Evolutionary conservation across 2,329 filamentous ascomycete genomes (phyloP).

Genomic region (Mollisiaceae sp.): DNA sequence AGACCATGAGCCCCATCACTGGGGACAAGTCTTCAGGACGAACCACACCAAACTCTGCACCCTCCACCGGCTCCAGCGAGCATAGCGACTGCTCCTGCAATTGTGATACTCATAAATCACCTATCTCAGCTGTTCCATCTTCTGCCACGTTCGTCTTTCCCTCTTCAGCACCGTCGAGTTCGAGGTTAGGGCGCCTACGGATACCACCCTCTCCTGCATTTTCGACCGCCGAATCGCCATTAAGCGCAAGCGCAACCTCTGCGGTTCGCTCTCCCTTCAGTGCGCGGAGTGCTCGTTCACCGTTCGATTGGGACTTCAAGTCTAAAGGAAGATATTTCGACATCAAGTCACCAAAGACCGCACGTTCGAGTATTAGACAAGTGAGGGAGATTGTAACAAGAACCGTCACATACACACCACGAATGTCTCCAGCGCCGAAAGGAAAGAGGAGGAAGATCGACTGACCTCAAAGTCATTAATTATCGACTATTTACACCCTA

Average conservation of each 20-base stretch:
- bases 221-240: slow-evolving; percentile 71
- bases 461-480: slow-evolving; percentile 37
- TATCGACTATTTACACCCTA: neutral
- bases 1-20: slow-evolving; percentile 61
- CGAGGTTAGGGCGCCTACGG: slow-evolving; percentile 64
- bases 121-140: slow-evolving; percentile 64
- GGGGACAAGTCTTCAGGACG: slow-evolving; percentile 46
- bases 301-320: slow-evolving; percentile 79
- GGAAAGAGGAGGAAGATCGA: slow-evolving; percentile 86
- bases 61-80: slow-evolving; percentile 49
- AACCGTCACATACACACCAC: slow-evolving; percentile 87
- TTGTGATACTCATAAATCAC: slow-evolving; percentile 56
- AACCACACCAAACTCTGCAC: slow-evolving; percentile 51
- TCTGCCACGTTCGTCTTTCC: slow-evolving; percentile 62
- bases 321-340: slow-evolving; percentile 70
- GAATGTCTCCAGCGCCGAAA: slow-evolving; percentile 87
- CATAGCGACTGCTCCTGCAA: slow-evolving; percentile 62
- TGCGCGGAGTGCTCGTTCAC: slow-evolving; percentile 65
- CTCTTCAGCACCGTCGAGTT: slow-evolving; percentile 65
- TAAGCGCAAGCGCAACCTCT: slow-evolving; percentile 63
- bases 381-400: slow-evolving; percentile 93
- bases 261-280: slow-evolving; percentile 73
- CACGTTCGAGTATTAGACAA: slow-evolving; percentile 67
- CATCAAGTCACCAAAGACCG: slow-evolving; percentile 57
- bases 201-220: slow-evolving; percentile 78